A percentile compares a stretch with the other conserved stretches of the same genome.
Evolutionary conservation across 495 filamentous ascomycete species (phyloP).

Genomic region (Talaromyces nanjingensis): DNA sequence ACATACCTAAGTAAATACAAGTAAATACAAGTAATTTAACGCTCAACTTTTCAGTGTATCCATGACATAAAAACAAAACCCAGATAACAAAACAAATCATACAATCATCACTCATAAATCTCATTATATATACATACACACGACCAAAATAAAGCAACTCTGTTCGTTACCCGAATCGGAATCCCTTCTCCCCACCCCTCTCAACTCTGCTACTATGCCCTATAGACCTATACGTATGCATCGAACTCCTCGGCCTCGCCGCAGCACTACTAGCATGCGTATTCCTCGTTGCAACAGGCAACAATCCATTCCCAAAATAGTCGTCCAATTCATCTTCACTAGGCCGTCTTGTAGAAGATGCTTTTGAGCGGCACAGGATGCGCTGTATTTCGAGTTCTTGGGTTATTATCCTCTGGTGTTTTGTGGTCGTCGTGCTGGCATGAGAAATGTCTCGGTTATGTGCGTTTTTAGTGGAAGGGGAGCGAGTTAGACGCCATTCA

Average conservation of each 20-base stretch:
- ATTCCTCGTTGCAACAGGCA: constrained; percentile 26
- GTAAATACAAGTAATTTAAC: neutral
- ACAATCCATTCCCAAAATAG: constrained; percentile 22
- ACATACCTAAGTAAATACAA: no score
- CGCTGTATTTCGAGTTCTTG: constrained; percentile 26
- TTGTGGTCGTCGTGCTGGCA: neutral
- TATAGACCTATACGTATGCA: constrained; percentile 4
- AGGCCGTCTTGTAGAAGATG: constrained; percentile 16
- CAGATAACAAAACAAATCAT: neutral
- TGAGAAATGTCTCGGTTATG: neutral
- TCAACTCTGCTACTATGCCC: neutral
- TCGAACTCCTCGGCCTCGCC: neutral
- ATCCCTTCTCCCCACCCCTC: neutral
- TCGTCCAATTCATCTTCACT: constrained; percentile 24
- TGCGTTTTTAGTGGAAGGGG: neutral
- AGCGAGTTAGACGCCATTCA: constrained; percentile 19
- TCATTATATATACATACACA: neutral
- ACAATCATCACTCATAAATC: neutral
- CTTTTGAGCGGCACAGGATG: constrained; percentile 17
- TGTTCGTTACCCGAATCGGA: neutral
- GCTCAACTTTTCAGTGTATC: neutral
- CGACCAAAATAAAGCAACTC: neutral
- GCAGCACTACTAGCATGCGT: neutral
- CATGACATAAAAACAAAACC: neutral
- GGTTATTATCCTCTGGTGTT: neutral